phyloP scores from a whole-genome alignment of 2,329 filamentous ascomycete genomes.

The Stenocarpella maydis region DNA sequence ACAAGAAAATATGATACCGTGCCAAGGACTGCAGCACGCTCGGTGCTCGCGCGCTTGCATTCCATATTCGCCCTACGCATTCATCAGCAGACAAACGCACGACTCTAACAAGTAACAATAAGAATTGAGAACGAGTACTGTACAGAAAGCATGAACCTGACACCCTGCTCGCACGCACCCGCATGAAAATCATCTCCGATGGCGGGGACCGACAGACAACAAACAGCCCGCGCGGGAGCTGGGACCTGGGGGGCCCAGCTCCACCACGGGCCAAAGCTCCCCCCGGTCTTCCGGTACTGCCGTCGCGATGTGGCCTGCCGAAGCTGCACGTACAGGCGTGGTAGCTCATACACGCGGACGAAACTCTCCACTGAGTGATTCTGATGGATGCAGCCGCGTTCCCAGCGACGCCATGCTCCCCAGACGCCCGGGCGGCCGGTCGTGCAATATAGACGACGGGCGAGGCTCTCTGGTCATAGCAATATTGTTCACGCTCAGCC shows the following conservation, averaged over 20 bases:
- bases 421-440: conserved; percentile 2
- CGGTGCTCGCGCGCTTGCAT: neutral
- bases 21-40: conserved; percentile 4
- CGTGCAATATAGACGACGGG: conserved; percentile 1
- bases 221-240: neutral
- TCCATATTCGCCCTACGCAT: neutral
- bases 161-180: neutral
- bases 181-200: conserved; percentile 25
- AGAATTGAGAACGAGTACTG: neutral
- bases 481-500: conserved; percentile 1
- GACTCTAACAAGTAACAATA: neutral
- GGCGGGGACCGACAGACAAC: conserved; percentile 16
- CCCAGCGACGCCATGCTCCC: conserved; percentile 8
- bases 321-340: neutral
- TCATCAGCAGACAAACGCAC: neutral
- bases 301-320: neutral
- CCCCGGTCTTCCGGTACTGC: neutral
- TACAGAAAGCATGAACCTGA: neutral
- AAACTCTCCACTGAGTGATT: too few species aligned
- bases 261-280: neutral
- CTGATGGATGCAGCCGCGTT: conserved; percentile 8
- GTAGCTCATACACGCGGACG: neutral
- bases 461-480: neutral
- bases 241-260: neutral
- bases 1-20: conserved; percentile 13